Evolutionary conservation across 352 stramenopile species (phyloP), one percentile per base, ranked within the genome.

Genomic region (Pythium guiyangense): DNA sequence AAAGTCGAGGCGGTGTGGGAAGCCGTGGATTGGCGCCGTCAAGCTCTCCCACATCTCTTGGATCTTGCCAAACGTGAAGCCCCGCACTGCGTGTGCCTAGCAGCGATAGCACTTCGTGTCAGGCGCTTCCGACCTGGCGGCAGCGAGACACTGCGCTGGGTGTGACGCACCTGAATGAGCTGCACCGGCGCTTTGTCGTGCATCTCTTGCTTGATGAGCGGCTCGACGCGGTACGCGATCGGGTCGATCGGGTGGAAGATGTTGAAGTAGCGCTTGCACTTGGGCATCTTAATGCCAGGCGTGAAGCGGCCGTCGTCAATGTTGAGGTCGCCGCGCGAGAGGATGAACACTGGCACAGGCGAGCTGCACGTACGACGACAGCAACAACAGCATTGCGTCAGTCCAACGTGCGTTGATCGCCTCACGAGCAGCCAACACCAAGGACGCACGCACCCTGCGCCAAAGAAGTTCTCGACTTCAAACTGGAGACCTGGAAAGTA

Each of bases 181-280:
- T 92, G 84, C 0, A 94, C 84, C 18, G 84, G 84, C 20, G 84
- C 69, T 52, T 90, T 94, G 64, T 94, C 81, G 56, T 91, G 80
- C 84, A 93, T 94, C 57, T 93, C 86, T 68, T 89, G 77, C 52
- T 87, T 82, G 35, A 97, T 90, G 35, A 97, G 65, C 26, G 90
- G 90, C 58, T 96, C 90, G 27, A 97, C 74, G 22, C 90, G 83
- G 54, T 96, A 97, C 17, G 89, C 89, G 54, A 97, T 91, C 4
- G 90, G 89, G 56, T 97, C 90, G 44, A 96, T 96, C 15, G 87
- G 86, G 64, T 97, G 90, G 57, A 96, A 96, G 35, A 97, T 81
- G 67, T 97, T 97, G 52, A 90, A 96, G 61, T 96, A 93, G 18
- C 87, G 82, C 31, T 74, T 71, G 45, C 84, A 94, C 20, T 74